Conservation (phyloP, 1,284 basidiomycete species). For the Spongispora temasekensis region DNA sequence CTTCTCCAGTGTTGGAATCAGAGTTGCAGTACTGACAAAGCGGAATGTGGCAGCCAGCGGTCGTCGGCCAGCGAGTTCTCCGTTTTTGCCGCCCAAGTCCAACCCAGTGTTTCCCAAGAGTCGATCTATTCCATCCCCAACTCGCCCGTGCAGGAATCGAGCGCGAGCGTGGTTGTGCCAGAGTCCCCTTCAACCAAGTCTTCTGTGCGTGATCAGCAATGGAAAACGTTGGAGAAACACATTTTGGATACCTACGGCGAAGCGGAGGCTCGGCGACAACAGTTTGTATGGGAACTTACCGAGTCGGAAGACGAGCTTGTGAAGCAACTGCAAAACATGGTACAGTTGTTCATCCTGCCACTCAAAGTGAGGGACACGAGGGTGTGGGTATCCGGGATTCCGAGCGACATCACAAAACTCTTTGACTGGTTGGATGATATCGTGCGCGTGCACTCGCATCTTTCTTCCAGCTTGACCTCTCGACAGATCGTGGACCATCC, state of each 20-base stretch:
- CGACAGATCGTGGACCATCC: conserved; percentile 47
- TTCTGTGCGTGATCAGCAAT: conserved; percentile 17
- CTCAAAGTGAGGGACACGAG: conserved; percentile 68
- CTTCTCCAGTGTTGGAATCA: conserved; percentile 48
- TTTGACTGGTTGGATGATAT: conserved; percentile 89
- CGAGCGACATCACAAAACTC: conserved; percentile 63
- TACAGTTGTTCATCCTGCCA: conserved; percentile 73
- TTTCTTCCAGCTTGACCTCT: conserved; percentile 53
- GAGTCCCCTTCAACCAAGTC: conserved; percentile 11
- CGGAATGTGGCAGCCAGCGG: conserved; percentile 8
- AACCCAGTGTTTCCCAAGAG: conserved; percentile 22
- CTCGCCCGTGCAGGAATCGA: conserved; percentile 17
- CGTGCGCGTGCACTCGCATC: conserved; percentile 67
- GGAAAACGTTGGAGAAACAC: conserved; percentile 26
- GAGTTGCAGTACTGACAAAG: conserved; percentile 10
- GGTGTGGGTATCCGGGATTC: conserved; percentile 79
- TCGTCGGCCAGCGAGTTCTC: conserved; percentile 11
- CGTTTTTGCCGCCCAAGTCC: conserved; percentile 11
- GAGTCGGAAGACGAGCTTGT: conserved; percentile 73
- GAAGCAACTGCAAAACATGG: conserved; percentile 59
- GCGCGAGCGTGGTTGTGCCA: conserved; percentile 3
- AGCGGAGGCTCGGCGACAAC: conserved; percentile 62
- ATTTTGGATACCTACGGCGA: conserved; percentile 41
- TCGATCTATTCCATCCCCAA: conserved; percentile 24
- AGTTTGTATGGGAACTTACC: conserved; percentile 67